Conservation (phyloP, 139 green algal genomes). For the Chlorella vulgaris region DNA sequence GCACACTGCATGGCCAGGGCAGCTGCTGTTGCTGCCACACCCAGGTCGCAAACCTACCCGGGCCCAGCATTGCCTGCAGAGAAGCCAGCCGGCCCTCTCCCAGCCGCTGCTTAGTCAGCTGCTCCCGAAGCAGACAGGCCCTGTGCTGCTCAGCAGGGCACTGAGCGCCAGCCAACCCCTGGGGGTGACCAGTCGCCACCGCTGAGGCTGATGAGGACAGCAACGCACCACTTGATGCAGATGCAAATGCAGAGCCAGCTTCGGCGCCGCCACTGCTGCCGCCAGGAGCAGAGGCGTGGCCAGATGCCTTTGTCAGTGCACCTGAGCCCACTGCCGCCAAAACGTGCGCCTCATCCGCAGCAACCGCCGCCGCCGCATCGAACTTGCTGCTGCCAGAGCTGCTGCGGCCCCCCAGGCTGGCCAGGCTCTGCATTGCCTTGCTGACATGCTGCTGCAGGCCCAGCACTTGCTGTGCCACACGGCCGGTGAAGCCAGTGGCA, state of each 20-base stretch:
- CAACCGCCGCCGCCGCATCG: neutral
- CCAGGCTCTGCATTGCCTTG: conserved; percentile 23
- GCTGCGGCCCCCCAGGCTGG: neutral
- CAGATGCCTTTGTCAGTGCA: neutral
- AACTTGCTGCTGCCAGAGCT: neutral
- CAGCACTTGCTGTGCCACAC: conserved; percentile 9
- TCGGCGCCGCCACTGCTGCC: neutral
- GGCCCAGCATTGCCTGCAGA: neutral
- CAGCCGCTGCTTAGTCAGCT: conserved; percentile 10
- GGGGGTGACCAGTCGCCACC: no score
- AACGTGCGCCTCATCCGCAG: neutral
- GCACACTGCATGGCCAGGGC: neutral
- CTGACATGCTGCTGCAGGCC: conserved; percentile 31
- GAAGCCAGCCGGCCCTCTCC: neutral
- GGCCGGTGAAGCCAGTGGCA: neutral
- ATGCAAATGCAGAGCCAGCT: neutral
- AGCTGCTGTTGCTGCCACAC: neutral
- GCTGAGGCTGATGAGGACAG: neutral
- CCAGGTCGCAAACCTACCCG: neutral
- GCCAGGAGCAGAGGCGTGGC: neutral
- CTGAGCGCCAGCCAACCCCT: no score
- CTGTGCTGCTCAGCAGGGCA: neutral
- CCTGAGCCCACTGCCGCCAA: neutral
- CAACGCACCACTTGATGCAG: neutral
- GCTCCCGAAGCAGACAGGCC: neutral